Evolutionary conservation across 179 eudicot genomes (phyloP).

Genomic region (Camellia oleifera): DNA sequence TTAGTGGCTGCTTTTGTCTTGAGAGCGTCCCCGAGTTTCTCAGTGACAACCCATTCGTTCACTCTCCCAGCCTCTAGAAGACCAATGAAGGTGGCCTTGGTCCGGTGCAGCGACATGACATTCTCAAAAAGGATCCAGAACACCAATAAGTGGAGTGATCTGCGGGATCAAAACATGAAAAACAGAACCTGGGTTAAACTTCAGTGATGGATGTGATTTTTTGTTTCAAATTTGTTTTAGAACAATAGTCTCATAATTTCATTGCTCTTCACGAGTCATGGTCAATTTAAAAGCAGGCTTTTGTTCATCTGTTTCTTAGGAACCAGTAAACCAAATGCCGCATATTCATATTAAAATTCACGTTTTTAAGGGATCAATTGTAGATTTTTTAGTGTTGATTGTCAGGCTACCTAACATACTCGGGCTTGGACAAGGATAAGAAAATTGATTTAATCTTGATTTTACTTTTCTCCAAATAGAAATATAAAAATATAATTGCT

Average conservation of each 20-base stretch:
- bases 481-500: neutral
- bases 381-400: too few relatives aligned
- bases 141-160: slow-evolving; percentile 43
- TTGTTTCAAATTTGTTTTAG: neutral
- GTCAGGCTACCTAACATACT: too few relatives aligned
- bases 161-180: slow-evolving; percentile 17
- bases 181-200: neutral
- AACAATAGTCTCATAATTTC: too few relatives aligned
- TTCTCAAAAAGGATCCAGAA: slow-evolving; percentile 56
- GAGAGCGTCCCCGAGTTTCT: slow-evolving; percentile 51
- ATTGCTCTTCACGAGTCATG: too few relatives aligned
- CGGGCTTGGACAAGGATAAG: too few relatives aligned
- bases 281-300: too few relatives aligned
- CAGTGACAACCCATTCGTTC: slow-evolving; percentile 59
- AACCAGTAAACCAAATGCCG: too few relatives aligned
- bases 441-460: too few relatives aligned
- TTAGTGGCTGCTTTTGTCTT: slow-evolving; percentile 41
- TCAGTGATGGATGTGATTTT: neutral
- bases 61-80: slow-evolving; percentile 47
- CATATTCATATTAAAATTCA: too few relatives aligned
- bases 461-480: too few relatives aligned
- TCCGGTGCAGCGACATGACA: slow-evolving; percentile 52
- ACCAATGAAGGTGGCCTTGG: slow-evolving; percentile 53
- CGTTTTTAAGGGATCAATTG: too few relatives aligned
- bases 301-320: too few relatives aligned